A percentile compares a stretch with the other conserved stretches of the same genome.
phyloP scores from a whole-genome alignment of 345 rosid genomes.

The Psidium friedrichsthalianum region DNA sequence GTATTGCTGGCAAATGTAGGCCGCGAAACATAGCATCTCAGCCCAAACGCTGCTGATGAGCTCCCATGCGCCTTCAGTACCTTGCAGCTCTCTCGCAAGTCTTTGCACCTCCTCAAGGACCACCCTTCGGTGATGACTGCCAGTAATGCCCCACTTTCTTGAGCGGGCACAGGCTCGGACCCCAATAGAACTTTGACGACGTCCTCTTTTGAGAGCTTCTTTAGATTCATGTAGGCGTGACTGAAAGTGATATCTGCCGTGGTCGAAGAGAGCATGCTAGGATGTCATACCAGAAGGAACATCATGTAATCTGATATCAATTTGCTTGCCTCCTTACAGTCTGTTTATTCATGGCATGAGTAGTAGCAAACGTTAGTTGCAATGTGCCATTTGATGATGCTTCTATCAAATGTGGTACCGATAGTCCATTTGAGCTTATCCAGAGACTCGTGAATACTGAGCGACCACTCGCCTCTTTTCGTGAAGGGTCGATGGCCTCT shows the following conservation, averaged over 20 bases:
- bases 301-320: slow-evolving; percentile 12
- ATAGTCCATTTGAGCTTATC: slow-evolving; percentile 4
- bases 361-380: slow-evolving; percentile 6
- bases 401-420: slow-evolving; percentile 4
- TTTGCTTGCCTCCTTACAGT: background rate
- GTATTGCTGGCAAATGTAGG: background rate
- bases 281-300: background rate
- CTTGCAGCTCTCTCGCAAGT: background rate
- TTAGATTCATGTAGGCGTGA: background rate
- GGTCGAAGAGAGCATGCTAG: background rate
- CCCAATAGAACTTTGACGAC: background rate
- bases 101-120: background rate
- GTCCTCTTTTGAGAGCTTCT: background rate
- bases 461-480: slow-evolving; percentile 6
- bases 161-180: too few relatives aligned
- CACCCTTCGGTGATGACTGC: background rate
- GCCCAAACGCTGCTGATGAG: background rate
- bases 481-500: background rate
- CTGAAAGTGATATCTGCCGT: background rate
- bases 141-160: too few relatives aligned
- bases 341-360: background rate
- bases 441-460: background rate
- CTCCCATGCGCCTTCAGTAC: background rate
- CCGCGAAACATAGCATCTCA: background rate
- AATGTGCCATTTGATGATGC: slow-evolving; percentile 17